phyloP scores from a whole-genome alignment of 257 asterid genomes.

The Handroanthus guayacan region DNA sequence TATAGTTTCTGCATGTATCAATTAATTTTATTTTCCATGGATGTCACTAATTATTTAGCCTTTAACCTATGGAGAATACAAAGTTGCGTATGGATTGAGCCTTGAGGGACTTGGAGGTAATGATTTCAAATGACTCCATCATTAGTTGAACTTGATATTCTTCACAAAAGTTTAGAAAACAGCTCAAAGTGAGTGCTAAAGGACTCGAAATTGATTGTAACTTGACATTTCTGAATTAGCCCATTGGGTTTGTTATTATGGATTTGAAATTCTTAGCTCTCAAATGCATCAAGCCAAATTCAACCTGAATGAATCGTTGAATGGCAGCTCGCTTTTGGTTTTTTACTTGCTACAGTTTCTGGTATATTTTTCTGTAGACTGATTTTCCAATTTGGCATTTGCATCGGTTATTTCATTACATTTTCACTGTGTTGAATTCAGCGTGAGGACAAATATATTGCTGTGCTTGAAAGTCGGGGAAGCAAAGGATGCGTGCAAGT shows the following conservation, averaged over 20 bases:
- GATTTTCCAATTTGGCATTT: not conserved
- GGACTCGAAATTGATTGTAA: not conserved
- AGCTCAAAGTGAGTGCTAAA: not conserved
- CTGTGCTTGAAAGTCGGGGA: conserved; percentile 78
- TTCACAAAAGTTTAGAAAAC: not conserved
- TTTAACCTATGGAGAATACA: not conserved
- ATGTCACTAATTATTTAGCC: too few relatives aligned
- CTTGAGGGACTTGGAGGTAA: not conserved
- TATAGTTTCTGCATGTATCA: not conserved
- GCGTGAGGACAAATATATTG: conserved; percentile 67
- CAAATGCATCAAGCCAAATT: not conserved
- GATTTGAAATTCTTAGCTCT: not conserved
- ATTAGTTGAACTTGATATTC: conserved; percentile 1
- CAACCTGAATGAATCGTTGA: not conserved
- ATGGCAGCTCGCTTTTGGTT: conserved; percentile 6
- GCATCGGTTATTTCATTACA: not conserved
- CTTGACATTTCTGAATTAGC: not conserved
- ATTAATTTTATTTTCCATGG: too few relatives aligned
- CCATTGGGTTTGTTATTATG: not conserved
- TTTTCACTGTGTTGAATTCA: conserved; percentile 33
- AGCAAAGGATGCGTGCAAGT: conserved; percentile 81
- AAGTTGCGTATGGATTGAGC: not conserved
- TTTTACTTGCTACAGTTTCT: not conserved
- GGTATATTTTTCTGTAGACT: not conserved
- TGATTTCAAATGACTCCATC: not conserved